A percentile compares a stretch with the other conserved stretches of the same genome.
Conservation (phyloP, 1,284 basidiomycete genomes). For the Tylopilus sp. region DNA sequence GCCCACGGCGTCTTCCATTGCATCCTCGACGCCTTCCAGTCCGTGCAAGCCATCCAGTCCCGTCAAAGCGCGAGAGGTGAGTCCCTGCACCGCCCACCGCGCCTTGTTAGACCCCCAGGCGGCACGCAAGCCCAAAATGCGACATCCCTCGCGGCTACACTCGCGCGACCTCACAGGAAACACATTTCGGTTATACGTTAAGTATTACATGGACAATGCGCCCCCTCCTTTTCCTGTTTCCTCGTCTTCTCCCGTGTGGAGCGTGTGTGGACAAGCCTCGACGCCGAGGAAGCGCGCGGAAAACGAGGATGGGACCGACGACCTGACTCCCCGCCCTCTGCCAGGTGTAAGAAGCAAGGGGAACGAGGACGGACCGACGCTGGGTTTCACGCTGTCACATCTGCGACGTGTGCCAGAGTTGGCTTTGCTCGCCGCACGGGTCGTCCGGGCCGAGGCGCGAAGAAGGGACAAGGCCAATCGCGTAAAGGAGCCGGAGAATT, state of each 20-base stretch:
- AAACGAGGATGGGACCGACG: background rate
- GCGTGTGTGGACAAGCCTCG: background rate
- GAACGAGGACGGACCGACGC: conserved; percentile 16
- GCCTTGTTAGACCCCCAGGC: conserved; percentile 1
- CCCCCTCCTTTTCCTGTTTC: conserved; percentile 10
- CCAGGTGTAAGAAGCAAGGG: background rate
- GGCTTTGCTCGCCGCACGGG: conserved; percentile 53
- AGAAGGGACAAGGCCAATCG: conserved; percentile 47
- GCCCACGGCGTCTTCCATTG: conserved; percentile 20
- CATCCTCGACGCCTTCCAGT: conserved; percentile 30
- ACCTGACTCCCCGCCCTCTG: conserved; percentile 14
- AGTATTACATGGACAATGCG: conserved; percentile 67
- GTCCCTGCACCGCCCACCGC: background rate
- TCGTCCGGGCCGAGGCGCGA: conserved; percentile 56
- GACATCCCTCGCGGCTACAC: conserved; percentile 65
- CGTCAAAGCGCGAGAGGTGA: conserved; percentile 13
- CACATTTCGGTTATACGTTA: conserved; percentile 69
- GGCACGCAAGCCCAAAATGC: conserved; percentile 41
- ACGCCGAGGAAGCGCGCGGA: conserved; percentile 27
- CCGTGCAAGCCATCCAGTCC: conserved; percentile 26
- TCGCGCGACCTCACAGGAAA: conserved; percentile 61
- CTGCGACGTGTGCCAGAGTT: conserved; percentile 71
- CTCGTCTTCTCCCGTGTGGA: conserved; percentile 3
- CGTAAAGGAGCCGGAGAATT: conserved; percentile 8
- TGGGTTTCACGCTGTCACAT: conserved; percentile 67